Percentiles rank a stretch among this genome's conserved stretches.
phyloP scores from a whole-genome alignment of 2,329 filamentous ascomycete species.

The Didymellaceae sp. region DNA sequence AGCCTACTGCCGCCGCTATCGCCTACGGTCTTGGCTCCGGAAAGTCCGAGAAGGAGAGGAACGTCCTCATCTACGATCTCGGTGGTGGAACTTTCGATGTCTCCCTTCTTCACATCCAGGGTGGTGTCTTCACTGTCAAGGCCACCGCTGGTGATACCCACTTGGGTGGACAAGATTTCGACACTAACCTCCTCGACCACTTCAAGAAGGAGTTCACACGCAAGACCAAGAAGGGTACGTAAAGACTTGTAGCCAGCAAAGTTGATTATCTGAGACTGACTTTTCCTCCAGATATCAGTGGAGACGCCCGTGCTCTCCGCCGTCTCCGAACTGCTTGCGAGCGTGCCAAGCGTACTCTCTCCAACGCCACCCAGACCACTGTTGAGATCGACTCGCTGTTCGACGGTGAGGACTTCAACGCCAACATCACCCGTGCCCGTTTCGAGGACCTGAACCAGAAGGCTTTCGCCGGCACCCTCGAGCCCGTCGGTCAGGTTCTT shows the following conservation, averaged over 20 bases:
- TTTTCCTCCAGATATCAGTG: constrained; percentile 65
- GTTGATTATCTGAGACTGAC: too few relatives aligned
- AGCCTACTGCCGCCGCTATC: constrained; percentile 97
- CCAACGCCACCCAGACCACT: constrained; percentile 95
- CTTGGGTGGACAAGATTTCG: constrained; percentile 75
- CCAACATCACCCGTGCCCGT: constrained; percentile 96
- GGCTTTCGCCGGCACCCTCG: constrained; percentile 90
- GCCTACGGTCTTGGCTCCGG: constrained; percentile 96
- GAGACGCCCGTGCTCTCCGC: constrained; percentile 89
- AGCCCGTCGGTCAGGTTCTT: constrained; percentile 94
- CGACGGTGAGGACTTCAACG: constrained; percentile 96
- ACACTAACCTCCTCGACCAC: constrained; percentile 92
- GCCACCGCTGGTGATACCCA: constrained; percentile 84
- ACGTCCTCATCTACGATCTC: constrained; percentile 99
- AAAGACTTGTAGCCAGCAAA: too few relatives aligned
- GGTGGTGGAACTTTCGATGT: constrained; percentile 99
- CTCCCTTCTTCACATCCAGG: constrained; percentile 97
- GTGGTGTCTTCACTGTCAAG: constrained; percentile 99
- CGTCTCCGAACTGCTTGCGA: constrained; percentile 97
- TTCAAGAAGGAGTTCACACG: constrained; percentile 94
- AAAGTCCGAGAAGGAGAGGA: constrained; percentile 97
- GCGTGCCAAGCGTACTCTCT: constrained; percentile 98
- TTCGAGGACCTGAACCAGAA: constrained; percentile 99
- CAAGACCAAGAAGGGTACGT: constrained; percentile 67
- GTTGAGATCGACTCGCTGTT: constrained; percentile 99